These are phyloP conservation scores for Eutrema japonicum DNA, from an alignment of 345 rosid genomes.

Conservation along the genomic window DNA sequence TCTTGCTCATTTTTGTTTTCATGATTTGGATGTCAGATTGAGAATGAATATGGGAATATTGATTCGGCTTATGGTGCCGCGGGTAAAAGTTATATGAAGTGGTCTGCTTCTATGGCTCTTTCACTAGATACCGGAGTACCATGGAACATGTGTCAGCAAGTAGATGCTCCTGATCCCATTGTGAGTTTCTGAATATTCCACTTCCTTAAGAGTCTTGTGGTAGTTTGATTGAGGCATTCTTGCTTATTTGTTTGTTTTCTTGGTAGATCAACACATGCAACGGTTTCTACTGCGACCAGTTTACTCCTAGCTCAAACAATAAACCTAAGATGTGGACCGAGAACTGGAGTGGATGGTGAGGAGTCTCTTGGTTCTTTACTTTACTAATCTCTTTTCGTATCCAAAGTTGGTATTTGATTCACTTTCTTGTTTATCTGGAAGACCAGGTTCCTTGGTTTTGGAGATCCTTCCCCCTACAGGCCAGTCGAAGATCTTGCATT, in stretches of 20 bases:
- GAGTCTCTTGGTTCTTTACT: constrained; percentile 29
- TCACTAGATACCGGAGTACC: constrained; percentile 92
- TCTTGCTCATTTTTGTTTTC: not conserved
- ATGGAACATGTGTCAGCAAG: constrained; percentile 98
- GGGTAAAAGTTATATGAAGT: constrained; percentile 72
- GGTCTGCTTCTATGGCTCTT: constrained; percentile 94
- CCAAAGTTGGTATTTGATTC: constrained; percentile 16
- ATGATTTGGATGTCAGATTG: constrained; percentile 62
- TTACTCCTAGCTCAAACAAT: constrained; percentile 81
- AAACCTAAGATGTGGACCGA: constrained; percentile 99
- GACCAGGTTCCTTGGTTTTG: constrained; percentile 75
- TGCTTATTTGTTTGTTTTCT: constrained; percentile 11
- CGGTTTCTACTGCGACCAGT: constrained; percentile 96
- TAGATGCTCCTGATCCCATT: constrained; percentile 91
- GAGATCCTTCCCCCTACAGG: constrained; percentile 84
- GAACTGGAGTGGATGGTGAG: constrained; percentile 97
- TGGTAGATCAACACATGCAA: constrained; percentile 93
- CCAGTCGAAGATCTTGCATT: constrained; percentile 93
- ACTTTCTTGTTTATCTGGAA: constrained; percentile 28
- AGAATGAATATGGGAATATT: constrained; percentile 93
- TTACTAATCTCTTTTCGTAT: constrained; percentile 8
- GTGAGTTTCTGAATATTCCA: constrained; percentile 51
- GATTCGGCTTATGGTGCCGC: constrained; percentile 70
- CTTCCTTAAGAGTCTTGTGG: constrained; percentile 13
- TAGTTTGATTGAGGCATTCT: constrained; percentile 11